Evolutionary conservation across 768 basidiomycete species (phyloP).

Genomic region (Amanita exitialis): DNA sequence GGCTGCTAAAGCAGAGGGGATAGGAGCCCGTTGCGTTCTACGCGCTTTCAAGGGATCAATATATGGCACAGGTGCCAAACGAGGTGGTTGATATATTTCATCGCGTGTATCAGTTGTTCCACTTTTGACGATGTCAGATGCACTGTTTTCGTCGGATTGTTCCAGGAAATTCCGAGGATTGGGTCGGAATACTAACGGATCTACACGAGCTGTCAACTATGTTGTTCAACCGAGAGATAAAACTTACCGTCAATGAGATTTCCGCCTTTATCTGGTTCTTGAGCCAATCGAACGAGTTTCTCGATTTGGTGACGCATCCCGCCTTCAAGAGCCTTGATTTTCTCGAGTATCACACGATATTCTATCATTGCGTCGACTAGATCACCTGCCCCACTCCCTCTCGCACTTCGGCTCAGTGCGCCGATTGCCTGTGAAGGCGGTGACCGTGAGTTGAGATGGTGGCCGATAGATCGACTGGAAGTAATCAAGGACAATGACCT

Average conservation of each 20-base stretch:
- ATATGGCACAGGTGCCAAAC: constrained; percentile 85
- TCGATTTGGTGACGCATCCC: constrained; percentile 95
- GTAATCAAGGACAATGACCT: constrained; percentile 72
- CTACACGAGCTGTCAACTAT: constrained; percentile 26
- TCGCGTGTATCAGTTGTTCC: constrained; percentile 18
- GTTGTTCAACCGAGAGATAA: not conserved
- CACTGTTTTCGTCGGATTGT: constrained; percentile 25
- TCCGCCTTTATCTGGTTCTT: constrained; percentile 20
- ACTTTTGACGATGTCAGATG: constrained; percentile 9
- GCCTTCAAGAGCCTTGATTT: constrained; percentile 72
- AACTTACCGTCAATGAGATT: constrained; percentile 49
- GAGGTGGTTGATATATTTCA: constrained; percentile 76
- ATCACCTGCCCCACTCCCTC: constrained; percentile 61
- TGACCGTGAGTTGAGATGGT: constrained; percentile 43
- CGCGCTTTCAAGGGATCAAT: constrained; percentile 35
- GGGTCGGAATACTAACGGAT: constrained; percentile 87
- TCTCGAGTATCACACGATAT: constrained; percentile 78
- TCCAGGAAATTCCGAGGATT: constrained; percentile 70
- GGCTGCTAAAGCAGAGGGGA: constrained; percentile 58
- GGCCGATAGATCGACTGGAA: constrained; percentile 60
- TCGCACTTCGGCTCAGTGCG: constrained; percentile 32
- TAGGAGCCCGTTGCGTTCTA: constrained; percentile 38
- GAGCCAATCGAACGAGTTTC: constrained; percentile 71
- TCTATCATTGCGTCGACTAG: constrained; percentile 74
- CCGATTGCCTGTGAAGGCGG: constrained; percentile 45